A percentile compares a stretch with the other conserved stretches of the same genome.
Evolutionary conservation across 2,329 filamentous ascomycete genomes (phyloP).

Genomic region (Ophiostoma angusticollis): DNA sequence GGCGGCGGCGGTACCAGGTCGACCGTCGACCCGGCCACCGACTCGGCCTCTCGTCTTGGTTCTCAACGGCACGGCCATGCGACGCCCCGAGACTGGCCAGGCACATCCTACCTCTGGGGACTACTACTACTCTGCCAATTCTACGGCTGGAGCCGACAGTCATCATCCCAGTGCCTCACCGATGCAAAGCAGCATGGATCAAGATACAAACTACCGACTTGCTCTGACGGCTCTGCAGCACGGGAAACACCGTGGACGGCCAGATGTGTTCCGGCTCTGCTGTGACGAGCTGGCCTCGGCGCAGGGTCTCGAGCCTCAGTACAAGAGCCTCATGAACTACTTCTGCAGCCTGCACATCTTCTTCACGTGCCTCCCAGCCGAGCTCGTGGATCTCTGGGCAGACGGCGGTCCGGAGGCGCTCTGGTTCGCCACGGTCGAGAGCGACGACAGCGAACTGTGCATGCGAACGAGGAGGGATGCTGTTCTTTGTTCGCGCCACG

Average conservation of each 20-base stretch:
- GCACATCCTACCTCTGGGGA: not conserved
- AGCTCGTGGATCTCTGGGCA: constrained; percentile 5
- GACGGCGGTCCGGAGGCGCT: not conserved
- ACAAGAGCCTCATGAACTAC: constrained; percentile 11
- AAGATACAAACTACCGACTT: constrained; percentile 1
- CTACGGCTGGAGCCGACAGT: not conserved
- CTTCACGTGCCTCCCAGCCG: constrained; percentile 1
- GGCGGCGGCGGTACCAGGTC: too few relatives aligned
- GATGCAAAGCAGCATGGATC: not conserved
- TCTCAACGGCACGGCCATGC: constrained; percentile 10
- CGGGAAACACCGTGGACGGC: not conserved
- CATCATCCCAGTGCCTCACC: not conserved
- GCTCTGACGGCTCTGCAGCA: constrained; percentile 4
- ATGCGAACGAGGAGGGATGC: not conserved
- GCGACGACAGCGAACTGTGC: constrained; percentile 10
- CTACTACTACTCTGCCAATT: not conserved
- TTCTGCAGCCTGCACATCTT: constrained; percentile 12
- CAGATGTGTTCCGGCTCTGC: constrained; percentile 2
- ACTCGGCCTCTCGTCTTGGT: constrained; percentile 7
- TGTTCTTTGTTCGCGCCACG: constrained; percentile 3
- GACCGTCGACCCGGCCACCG: too few relatives aligned
- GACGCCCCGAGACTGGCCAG: not conserved
- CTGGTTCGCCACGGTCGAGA: constrained; percentile 8
- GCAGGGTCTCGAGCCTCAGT: constrained; percentile 7
- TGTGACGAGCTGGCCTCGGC: constrained; percentile 6